These are phyloP conservation scores for Colletotrichum noveboracense DNA, from an alignment of 2,329 filamentous ascomycete species.

Conservation along the genomic window DNA sequence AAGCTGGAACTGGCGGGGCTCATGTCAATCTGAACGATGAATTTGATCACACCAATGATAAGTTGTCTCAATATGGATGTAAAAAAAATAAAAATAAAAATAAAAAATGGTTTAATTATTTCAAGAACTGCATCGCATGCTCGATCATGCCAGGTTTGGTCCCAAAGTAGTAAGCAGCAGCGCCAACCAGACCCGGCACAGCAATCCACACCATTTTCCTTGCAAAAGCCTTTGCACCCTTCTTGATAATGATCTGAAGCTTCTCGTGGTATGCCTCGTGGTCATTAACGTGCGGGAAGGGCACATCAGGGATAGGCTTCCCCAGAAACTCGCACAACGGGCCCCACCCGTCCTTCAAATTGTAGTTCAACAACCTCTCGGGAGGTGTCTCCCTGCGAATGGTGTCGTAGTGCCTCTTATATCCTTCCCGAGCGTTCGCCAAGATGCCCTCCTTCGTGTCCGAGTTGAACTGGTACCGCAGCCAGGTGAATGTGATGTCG, in stretches of 20 bases:
- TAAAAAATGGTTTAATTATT: background rate
- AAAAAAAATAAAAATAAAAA: too few species aligned
- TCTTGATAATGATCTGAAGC: background rate
- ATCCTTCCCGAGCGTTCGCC: constrained; percentile 19
- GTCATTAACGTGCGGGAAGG: constrained; percentile 24
- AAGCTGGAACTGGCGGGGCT: too few species aligned
- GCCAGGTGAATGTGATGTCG: constrained; percentile 22
- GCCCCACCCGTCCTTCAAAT: constrained; percentile 36
- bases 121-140: background rate
- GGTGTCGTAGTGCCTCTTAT: background rate
- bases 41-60: too few species aligned
- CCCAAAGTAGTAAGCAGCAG: background rate
- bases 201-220: background rate
- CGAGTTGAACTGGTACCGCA: constrained; percentile 28
- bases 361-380: constrained; percentile 15
- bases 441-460: background rate
- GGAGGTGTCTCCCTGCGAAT: background rate
- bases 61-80: background rate
- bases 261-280: constrained; percentile 4
- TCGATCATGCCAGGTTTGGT: background rate
- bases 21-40: too few species aligned
- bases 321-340: constrained; percentile 41
- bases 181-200: background rate
- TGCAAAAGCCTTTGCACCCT: background rate
- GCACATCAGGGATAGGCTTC: constrained; percentile 31